Base-by-base conservation (phyloP, 495 filamentous ascomycete genomes). In the Tetracladium marchalianum region DNA sequence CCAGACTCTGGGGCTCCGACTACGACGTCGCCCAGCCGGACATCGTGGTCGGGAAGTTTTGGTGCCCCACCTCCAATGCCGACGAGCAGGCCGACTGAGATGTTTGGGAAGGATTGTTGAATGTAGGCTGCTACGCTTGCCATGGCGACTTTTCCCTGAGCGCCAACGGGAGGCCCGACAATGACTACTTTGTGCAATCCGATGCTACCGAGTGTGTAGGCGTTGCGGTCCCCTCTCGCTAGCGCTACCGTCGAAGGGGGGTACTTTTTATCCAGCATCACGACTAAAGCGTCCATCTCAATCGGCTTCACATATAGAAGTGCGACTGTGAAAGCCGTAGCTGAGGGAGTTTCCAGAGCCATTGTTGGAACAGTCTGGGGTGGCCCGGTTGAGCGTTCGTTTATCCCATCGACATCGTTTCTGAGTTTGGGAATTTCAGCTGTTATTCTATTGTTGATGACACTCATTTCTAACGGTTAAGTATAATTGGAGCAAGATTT, bases 181-280 rank as follows among this genome's bases (percentile, higher is more conserved):
- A 51, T 46, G 10, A 51, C 31, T 11, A 51, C 37, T 16, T 51
- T 51, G 32, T 46, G 41, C 5, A 31, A 17, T 11, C 38, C 31
- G 18, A 51, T 51, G 3, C 52, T 55, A 2, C 69, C 68, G 12
- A 46, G 61, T 0, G 50, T 61, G 48, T 73, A 73, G 0, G n/a
- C 35, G 24, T 51, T 24, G 33, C 35, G 18, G 34, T 41, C 49
- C 12, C 35, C 16, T n/a, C 16, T 37, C 12, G 55, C 27, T 10
- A 55, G 22, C 17, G 41, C 10, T 35, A 61, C 51, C n/a, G 46
- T 27, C 7, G 22, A 27, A 27, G 22, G 22, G 22, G 22, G 22
- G 7, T 27, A 27, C 22, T 27, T 27, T 7, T 27, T 27, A 27
- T 27, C 22, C 22, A 27, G 22, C 22, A 27, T 27, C 22, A 27